Evolutionary conservation across 2,329 filamentous ascomycete species (phyloP), one percentile per base, ranked within the genome.

Genomic region (Diplodia intermedia): DNA sequence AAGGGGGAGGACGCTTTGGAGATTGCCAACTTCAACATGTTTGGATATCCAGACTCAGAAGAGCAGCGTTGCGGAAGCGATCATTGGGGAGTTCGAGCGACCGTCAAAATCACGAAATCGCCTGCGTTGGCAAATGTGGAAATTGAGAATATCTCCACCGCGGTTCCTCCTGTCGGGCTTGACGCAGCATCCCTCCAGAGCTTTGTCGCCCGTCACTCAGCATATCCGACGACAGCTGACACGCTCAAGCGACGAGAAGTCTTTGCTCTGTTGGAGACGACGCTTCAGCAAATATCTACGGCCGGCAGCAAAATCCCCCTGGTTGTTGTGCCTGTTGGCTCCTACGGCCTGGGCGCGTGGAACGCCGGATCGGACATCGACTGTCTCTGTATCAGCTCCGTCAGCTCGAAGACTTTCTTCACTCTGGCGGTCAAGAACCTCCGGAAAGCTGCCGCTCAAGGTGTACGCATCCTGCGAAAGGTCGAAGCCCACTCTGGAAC

Each of bases 291-390:
- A 53, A 69, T 75, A 8, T 72, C 72, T 1, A 72, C 61, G 33
- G 40, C 71, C 5, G 54, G 66, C 65, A 47, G 71, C 4, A 53
- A 67, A 38, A 73, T 76, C 50, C 74, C 82, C 1, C 78, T 90
- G 47, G 78, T 88, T 1, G 73, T 91, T 8, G 81, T 87, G 6
- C 83, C 88, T 0, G 87, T 90, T n/a, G 89, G 89, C 0, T 91
- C 89, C 0, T 90, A 88, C 72, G 86, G 85, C 3, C 78, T 91
- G 3, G 86, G 85, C 11, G 85, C 89, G 3, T 90, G 88, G 87
- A 87, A 85, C 1, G 72, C 79, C 1, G 75, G 82, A 0, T 91
- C 88, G 1, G 88, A 90, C 71, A 82, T 91, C 7, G 88, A 91
- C 76, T 88, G 88, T 71, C 81, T 91, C 6, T 90, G 85, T 71